Conservation (phyloP, 1,284 basidiomycete genomes). For the Tremellales sp. region DNA sequence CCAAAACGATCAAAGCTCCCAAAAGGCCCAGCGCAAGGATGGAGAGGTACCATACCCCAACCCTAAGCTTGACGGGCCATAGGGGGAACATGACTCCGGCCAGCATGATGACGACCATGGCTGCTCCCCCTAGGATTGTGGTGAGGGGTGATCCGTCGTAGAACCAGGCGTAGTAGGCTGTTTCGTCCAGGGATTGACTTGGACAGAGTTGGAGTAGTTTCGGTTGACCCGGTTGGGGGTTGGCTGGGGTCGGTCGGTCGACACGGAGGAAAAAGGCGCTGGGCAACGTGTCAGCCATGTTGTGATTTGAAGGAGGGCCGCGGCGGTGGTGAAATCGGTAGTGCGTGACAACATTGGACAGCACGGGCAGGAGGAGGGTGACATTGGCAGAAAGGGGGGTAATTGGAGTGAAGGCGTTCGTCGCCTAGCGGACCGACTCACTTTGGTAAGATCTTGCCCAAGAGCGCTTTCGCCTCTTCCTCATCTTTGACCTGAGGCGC, state of each 20-base stretch:
- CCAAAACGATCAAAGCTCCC: conserved; percentile 84
- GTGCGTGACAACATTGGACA: too few species aligned
- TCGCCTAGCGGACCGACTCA: too few species aligned
- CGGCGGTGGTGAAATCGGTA: too few species aligned
- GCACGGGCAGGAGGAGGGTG: background rate
- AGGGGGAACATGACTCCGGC: conserved; percentile 99
- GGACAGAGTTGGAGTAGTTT: conserved; percentile 75
- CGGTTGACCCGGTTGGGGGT: conserved; percentile 74
- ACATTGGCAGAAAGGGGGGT: background rate
- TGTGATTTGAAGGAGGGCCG: too few species aligned
- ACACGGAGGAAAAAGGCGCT: conserved; percentile 84
- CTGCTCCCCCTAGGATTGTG: conserved; percentile 84
- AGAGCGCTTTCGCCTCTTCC: conserved; percentile 66
- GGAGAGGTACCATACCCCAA: conserved; percentile 94
- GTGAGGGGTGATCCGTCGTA: conserved; percentile 92
- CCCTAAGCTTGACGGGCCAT: conserved; percentile 89
- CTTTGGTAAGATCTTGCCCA: conserved; percentile 68
- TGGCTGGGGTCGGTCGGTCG: conserved; percentile 69
- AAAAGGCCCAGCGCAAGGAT: conserved; percentile 84
- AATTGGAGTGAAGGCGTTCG: background rate
- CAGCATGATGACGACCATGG: conserved; percentile 90
- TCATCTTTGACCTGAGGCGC: conserved; percentile 73
- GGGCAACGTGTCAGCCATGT: background rate
- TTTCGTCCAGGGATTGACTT: conserved; percentile 70
- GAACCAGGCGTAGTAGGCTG: conserved; percentile 89